These are phyloP conservation scores for Syzygium aromaticum DNA, from an alignment of 345 rosid genomes.

Conservation along the genomic window DNA sequence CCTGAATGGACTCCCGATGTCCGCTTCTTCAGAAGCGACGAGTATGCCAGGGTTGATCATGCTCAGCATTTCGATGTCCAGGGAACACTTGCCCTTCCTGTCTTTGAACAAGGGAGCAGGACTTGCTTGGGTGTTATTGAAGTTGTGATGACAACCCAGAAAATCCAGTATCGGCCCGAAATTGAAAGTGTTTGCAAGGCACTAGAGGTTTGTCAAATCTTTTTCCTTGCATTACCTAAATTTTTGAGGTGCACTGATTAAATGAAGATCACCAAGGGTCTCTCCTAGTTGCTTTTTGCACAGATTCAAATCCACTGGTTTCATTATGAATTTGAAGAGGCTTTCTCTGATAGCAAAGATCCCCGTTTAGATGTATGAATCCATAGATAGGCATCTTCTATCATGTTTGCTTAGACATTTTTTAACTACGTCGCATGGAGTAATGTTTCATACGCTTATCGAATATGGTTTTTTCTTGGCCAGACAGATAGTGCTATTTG, in stretches of 20 bases:
- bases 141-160: constrained; percentile 70
- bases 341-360: background rate
- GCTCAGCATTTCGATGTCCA: constrained; percentile 71
- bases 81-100: constrained; percentile 87
- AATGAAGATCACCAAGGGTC: background rate
- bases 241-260: background rate
- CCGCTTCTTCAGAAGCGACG: constrained; percentile 76
- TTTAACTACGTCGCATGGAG: background rate
- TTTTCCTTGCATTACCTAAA: background rate
- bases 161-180: constrained; percentile 55
- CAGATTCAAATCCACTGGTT: background rate
- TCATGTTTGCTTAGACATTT: background rate
- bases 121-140: constrained; percentile 90
- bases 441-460: background rate
- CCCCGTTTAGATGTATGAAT: background rate
- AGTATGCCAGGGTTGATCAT: constrained; percentile 62
- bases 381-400: background rate
- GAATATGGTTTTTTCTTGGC: background rate
- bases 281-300: background rate
- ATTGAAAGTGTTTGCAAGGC: constrained; percentile 82
- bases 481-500: background rate
- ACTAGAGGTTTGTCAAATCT: constrained; percentile 53
- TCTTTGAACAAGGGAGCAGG: constrained; percentile 77
- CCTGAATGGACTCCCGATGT: constrained; percentile 99
- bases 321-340: background rate